These are phyloP conservation scores for Xylaria palmicola DNA, from an alignment of 495 filamentous ascomycete genomes.

Conservation along the genomic window DNA sequence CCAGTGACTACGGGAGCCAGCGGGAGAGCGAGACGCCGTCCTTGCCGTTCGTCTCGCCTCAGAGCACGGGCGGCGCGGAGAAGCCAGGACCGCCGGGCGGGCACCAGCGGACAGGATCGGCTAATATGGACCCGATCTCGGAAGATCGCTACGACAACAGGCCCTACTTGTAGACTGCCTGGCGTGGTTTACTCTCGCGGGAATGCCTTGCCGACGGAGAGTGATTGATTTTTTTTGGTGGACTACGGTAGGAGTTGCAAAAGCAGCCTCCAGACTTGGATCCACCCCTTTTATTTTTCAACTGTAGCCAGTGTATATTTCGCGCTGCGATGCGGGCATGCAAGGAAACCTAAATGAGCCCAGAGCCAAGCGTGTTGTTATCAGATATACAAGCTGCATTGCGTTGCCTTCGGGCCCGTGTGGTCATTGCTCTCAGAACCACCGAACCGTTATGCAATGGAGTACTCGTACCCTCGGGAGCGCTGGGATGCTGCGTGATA, in stretches of 20 bases:
- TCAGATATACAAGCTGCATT: too few relatives aligned
- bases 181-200: not conserved
- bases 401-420: too few relatives aligned
- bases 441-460: too few relatives aligned
- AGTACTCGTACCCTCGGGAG: too few relatives aligned
- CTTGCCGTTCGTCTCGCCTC: not conserved
- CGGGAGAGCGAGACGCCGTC: not conserved
- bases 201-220: not conserved
- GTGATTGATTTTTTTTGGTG: not conserved
- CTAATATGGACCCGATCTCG: slow-evolving; percentile 4
- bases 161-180: not conserved
- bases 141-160: slow-evolving; percentile 1
- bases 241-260: too few relatives aligned
- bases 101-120: not conserved
- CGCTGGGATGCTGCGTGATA: too few relatives aligned
- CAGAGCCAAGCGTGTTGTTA: not conserved
- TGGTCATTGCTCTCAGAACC: too few relatives aligned
- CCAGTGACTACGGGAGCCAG: slow-evolving; percentile 1
- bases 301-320: not conserved
- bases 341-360: not conserved
- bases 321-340: not conserved
- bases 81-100: not conserved
- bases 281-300: not conserved
- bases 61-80: slow-evolving; percentile 4
- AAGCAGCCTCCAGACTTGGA: not conserved